phyloP scores from a whole-genome alignment of 306 rosid species.

The Purshia tridentata region DNA sequence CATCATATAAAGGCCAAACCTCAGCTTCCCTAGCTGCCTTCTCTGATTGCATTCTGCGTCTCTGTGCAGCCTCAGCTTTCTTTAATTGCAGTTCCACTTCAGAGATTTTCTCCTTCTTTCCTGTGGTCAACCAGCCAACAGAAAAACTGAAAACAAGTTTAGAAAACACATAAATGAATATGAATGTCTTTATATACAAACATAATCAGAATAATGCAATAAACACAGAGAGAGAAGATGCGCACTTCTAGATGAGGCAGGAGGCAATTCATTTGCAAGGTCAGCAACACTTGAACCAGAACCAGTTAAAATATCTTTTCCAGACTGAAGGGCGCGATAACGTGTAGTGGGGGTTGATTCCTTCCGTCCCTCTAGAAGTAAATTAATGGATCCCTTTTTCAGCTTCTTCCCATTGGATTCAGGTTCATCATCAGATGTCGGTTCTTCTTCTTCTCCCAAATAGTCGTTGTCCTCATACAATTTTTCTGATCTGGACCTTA shows the following conservation, averaged over 20 bases:
- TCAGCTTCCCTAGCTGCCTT: conserved; percentile 60
- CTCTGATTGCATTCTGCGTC: conserved; percentile 52
- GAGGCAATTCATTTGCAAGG: conserved; percentile 20
- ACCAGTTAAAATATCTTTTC: conserved; percentile 28
- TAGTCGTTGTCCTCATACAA: conserved; percentile 30
- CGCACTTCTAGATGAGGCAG: conserved; percentile 41
- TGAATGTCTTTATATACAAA: background rate
- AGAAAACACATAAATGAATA: background rate
- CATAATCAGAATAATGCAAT: background rate
- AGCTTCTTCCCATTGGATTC: conserved; percentile 34
- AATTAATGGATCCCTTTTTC: conserved; percentile 33
- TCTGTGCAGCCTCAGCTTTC: conserved; percentile 60
- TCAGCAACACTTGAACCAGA: conserved; percentile 29
- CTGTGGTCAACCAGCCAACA: conserved; percentile 32
- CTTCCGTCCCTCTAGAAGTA: conserved; percentile 14
- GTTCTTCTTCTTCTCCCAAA: conserved; percentile 36
- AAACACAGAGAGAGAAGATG: background rate
- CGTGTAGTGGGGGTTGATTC: conserved; percentile 31
- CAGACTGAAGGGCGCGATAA: conserved; percentile 33
- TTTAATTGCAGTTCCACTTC: conserved; percentile 56
- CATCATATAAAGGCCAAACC: conserved; percentile 36
- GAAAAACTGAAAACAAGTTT: conserved; percentile 22
- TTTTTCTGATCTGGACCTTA: conserved; percentile 29
- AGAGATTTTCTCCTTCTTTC: conserved; percentile 42
- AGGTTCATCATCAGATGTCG: conserved; percentile 37